Base-by-base conservation (phyloP, 371 early-diverging fungal genomes). In the Blakeslea trispora region DNA sequence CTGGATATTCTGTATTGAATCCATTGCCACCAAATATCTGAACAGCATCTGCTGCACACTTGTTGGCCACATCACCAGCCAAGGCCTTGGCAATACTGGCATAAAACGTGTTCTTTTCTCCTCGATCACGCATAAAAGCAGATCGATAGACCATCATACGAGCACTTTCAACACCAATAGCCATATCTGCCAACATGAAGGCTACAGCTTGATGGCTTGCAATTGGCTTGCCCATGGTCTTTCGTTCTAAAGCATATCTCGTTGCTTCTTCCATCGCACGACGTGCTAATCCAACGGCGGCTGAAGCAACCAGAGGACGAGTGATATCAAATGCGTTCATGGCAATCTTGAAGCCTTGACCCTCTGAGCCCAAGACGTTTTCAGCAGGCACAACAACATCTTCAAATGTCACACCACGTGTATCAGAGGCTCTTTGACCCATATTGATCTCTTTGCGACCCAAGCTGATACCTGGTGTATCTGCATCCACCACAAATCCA, bases 311-410 rank as follows among this genome's bases (percentile, higher is more conserved):
- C 34, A 94, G 68, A 18, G 97, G 97, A 28, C 98, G 86, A 15
- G 97, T 96, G 61, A 89, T 93, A 70, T 97, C 96, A 67, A 97
- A 97, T 1, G 96, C 97, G 18, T 92, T 91, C 98, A 97, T 97
- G 43, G 97, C 97, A 69, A 96, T 92, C 72, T 94, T 91, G 82
- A 96, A 97, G 5, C 98, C 97, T 64, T 93, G 72, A 24, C 91
- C 92, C 50, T 84, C 81, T 5, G 74, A 74, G 19, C 91, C 92
- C 21, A 79, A 61, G 56, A 87, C 81, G 68, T 91, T 96, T 71
- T 93, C 96, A 41, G 90, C 89, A 8, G 93, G 92, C 4, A 97
- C 90, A 32, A 83, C 94, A 15, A 97, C 98, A 58, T 97, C 93
- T 65, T 95, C 96, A 71, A 97, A 97, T 5, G 91, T 91, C 55